A percentile compares a stretch with the other conserved stretches of the same genome.
phyloP scores from a whole-genome alignment of 2,329 filamentous ascomycete species.

The Cladophialophora carrionii region DNA sequence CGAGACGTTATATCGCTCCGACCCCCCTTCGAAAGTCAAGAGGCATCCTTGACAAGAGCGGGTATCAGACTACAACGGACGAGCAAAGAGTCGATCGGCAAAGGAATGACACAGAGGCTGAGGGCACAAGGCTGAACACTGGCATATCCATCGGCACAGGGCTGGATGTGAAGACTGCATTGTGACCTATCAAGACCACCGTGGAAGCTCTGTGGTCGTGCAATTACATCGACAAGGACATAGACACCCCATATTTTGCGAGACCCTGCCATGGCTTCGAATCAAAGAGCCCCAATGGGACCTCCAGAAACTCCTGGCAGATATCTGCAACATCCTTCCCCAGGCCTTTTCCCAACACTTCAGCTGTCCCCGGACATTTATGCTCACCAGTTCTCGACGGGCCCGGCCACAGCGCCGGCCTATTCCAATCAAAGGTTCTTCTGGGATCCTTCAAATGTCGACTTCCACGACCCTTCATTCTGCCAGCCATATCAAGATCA shows the following conservation, averaged over 20 bases:
- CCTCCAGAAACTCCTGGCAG: conserved; percentile 53
- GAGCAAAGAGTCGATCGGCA: neutral
- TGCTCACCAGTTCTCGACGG: conserved; percentile 52
- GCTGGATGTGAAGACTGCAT: neutral
- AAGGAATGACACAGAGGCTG: neutral
- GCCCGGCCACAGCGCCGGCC: conserved; percentile 59
- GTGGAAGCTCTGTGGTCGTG: neutral
- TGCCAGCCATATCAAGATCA: conserved; percentile 36
- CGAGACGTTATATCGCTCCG: conserved; percentile 6
- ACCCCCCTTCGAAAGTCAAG: neutral
- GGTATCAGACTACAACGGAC: neutral
- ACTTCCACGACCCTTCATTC: conserved; percentile 25
- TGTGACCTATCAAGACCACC: neutral
- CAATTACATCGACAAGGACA: neutral
- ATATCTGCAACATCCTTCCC: conserved; percentile 47
- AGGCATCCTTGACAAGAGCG: neutral
- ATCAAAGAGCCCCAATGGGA: conserved; percentile 40
- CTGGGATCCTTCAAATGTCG: conserved; percentile 47
- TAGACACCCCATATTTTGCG: neutral
- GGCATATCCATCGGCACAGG: neutral
- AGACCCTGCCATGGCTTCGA: conserved; percentile 26
- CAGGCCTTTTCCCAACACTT: conserved; percentile 56
- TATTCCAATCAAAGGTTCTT: conserved; percentile 59
- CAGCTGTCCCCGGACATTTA: conserved; percentile 64
- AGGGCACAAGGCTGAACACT: neutral